Conservation (phyloP, 352 stramenopile species). For the Lagenidium giganteum region DNA sequence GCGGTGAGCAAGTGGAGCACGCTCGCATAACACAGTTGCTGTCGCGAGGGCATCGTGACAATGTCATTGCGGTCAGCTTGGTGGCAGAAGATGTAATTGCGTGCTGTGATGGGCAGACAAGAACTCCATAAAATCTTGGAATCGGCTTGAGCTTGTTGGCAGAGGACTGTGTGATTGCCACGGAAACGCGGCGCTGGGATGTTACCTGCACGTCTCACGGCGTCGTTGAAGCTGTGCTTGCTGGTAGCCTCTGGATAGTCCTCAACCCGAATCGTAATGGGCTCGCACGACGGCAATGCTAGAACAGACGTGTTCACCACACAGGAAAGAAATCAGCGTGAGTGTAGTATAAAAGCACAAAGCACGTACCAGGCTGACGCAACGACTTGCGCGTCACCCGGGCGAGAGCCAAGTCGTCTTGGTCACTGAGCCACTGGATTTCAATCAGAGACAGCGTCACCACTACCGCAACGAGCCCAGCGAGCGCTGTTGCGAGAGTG, state of each 20-base stretch:
- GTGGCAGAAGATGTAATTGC: slow-evolving; percentile 40
- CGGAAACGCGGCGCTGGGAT: slow-evolving; percentile 18
- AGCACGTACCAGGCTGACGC: no score
- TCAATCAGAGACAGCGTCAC: no score
- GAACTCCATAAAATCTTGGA: slow-evolving; percentile 22
- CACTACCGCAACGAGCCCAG: no score
- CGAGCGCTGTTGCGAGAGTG: no score
- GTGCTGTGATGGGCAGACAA: slow-evolving; percentile 41
- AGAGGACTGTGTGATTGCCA: slow-evolving; percentile 14
- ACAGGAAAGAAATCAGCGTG: no score
- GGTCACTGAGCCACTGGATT: no score
- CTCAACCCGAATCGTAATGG: no score
- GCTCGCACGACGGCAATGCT: no score
- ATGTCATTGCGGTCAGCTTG: slow-evolving; percentile 39
- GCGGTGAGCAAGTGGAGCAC: slow-evolving; percentile 47
- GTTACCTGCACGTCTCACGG: neutral
- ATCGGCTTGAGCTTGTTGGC: slow-evolving; percentile 3
- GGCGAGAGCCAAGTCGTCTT: no score
- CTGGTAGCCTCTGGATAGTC: neutral
- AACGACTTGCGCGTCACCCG: no score
- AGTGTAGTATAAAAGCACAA: no score
- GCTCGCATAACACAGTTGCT: slow-evolving; percentile 36
- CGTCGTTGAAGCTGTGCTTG: slow-evolving; percentile 10
- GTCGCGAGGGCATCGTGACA: slow-evolving; percentile 15
- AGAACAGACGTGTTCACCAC: no score